These are phyloP conservation scores for Cyclostephanos invisitatus DNA, from an alignment of 108 stramenopile genomes.

Conservation along the genomic window DNA sequence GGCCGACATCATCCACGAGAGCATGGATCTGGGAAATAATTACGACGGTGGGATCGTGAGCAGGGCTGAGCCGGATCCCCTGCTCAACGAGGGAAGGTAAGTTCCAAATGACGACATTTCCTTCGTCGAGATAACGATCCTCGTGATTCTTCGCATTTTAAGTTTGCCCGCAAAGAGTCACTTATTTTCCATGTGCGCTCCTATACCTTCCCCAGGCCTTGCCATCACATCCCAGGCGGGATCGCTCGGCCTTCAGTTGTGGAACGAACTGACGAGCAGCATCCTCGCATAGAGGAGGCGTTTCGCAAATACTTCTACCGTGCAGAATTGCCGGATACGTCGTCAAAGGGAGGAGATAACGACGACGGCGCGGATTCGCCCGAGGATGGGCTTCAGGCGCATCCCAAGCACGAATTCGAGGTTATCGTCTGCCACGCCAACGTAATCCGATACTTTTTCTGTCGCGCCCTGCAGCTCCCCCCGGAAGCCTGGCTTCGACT, in stretches of 20 bases:
- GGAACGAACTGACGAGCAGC: constrained; percentile 66
- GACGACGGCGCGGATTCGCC: constrained; percentile 3
- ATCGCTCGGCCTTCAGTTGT: constrained; percentile 52
- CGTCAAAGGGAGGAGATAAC: constrained; percentile 21
- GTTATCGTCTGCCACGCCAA: constrained; percentile 95
- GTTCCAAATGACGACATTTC: constrained; percentile 3
- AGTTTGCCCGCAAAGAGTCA: neutral
- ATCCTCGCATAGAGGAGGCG: constrained; percentile 84
- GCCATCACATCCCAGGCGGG: constrained; percentile 78
- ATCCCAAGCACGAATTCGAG: constrained; percentile 85
- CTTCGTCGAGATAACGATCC: neutral
- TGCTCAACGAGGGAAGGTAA: constrained; percentile 82
- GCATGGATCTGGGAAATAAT: constrained; percentile 43
- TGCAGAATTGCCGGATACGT: constrained; percentile 41
- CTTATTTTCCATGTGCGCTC: neutral
- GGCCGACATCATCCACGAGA: constrained; percentile 76
- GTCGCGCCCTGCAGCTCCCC: constrained; percentile 90
- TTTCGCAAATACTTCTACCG: constrained; percentile 89
- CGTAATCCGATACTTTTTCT: constrained; percentile 94
- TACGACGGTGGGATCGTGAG: constrained; percentile 34
- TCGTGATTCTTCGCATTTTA: neutral
- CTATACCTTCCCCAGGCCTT: constrained; percentile 34
- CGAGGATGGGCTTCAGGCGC: constrained; percentile 11
- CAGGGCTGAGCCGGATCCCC: constrained; percentile 68
- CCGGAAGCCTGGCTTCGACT: constrained; percentile 92